Evolutionary conservation across 345 rosid genomes (phyloP).

Genomic region (Reutealis trisperma): DNA sequence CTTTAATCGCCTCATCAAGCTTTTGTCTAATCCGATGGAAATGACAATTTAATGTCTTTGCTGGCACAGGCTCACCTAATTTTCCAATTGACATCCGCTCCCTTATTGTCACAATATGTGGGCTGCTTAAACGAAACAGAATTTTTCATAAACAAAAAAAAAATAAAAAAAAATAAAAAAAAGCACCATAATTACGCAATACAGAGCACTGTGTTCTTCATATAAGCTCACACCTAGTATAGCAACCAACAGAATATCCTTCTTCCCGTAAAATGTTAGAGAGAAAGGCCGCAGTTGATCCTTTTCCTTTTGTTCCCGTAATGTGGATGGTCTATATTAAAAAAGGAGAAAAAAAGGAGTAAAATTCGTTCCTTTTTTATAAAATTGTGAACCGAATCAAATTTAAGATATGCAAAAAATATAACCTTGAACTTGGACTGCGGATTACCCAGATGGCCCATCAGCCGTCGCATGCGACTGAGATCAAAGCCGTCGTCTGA

Average conservation of each 20-base stretch:
- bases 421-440: conserved; percentile 68
- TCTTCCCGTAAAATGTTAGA: conserved; percentile 70
- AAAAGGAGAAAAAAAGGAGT: background rate
- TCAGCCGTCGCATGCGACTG: conserved; percentile 70
- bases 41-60: conserved; percentile 50
- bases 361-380: background rate
- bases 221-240: conserved; percentile 57
- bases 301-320: conserved; percentile 97
- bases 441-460: conserved; percentile 78
- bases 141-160: background rate
- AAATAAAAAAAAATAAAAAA: background rate
- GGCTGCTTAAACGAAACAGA: conserved; percentile 46
- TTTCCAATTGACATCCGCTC: conserved; percentile 73
- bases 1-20: conserved; percentile 57
- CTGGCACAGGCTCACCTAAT: conserved; percentile 60
- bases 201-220: too few species aligned
- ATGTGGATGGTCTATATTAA: conserved; percentile 64
- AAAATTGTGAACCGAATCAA: background rate
- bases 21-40: conserved; percentile 52
- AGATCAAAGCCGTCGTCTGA: conserved; percentile 86
- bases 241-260: conserved; percentile 82
- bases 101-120: conserved; percentile 74
- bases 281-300: conserved; percentile 83
- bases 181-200: background rate
- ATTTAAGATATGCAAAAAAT: background rate